phyloP scores from a whole-genome alignment of 1,284 basidiomycete species.

The Exsudoporus floridanus region DNA sequence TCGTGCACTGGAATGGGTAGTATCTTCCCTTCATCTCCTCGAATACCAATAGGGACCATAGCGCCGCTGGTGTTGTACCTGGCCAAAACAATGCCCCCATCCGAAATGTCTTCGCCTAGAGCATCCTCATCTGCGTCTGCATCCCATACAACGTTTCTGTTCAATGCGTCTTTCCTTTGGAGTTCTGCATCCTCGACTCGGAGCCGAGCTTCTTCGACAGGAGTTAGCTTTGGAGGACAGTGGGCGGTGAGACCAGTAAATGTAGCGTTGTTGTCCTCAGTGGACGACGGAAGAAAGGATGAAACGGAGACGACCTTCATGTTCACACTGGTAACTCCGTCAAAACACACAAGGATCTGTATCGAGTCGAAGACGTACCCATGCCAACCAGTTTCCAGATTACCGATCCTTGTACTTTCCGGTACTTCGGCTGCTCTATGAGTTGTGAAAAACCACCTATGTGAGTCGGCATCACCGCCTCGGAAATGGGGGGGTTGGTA shows the following conservation, averaged over 20 bases:
- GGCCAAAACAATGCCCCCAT: conserved; percentile 42
- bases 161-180: conserved; percentile 48
- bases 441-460: conserved; percentile 77
- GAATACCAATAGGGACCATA: conserved; percentile 48
- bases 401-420: conserved; percentile 67
- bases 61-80: conserved; percentile 19
- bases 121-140: conserved; percentile 54
- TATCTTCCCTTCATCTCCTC: conserved; percentile 46
- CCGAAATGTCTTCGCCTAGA: conserved; percentile 48
- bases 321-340: conserved; percentile 50
- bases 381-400: conserved; percentile 68
- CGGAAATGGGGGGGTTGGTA: conserved; percentile 78
- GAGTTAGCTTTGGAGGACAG: conserved; percentile 45
- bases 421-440: conserved; percentile 66
- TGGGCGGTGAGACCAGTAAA: conserved; percentile 52
- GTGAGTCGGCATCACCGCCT: conserved; percentile 61
- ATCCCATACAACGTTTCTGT: conserved; percentile 49
- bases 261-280: conserved; percentile 55
- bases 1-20: conserved; percentile 36
- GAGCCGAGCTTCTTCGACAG: conserved; percentile 52
- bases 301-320: conserved; percentile 70
- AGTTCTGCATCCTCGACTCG: conserved; percentile 54
- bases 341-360: neutral
- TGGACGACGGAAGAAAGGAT: conserved; percentile 63
- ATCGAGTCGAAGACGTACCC: conserved; percentile 43